A percentile compares a stretch with the other conserved stretches of the same genome.
phyloP scores from a whole-genome alignment of 257 asterid genomes.

The Ligustrum vulgare region DNA sequence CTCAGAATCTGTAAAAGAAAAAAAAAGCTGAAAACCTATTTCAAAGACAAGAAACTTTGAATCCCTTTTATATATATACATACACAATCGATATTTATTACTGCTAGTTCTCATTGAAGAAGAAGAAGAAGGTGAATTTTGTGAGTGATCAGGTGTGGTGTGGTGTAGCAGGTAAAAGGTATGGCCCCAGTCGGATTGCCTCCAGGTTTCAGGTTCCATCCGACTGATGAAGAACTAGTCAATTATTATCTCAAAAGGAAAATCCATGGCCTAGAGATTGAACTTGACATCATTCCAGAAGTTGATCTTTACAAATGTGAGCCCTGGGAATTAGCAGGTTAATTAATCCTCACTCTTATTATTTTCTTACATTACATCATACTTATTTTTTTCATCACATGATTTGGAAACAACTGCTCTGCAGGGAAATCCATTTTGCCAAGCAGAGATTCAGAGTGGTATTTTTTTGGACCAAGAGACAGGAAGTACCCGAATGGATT shows the following conservation, averaged over 20 bases:
- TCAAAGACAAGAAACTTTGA: slow-evolving; percentile 95
- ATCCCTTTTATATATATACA: slow-evolving; percentile 40
- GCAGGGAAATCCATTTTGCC: slow-evolving; percentile 93
- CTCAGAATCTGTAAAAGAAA: slow-evolving; percentile 82
- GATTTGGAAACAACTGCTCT: slow-evolving; percentile 23
- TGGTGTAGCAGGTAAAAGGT: not conserved
- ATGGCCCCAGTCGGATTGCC: slow-evolving; percentile 98
- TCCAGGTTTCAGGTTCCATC: slow-evolving; percentile 95
- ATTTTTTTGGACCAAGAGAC: slow-evolving; percentile 95
- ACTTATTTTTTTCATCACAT: not conserved
- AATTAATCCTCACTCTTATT: not conserved
- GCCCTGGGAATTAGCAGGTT: slow-evolving; percentile 97
- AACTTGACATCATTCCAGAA: slow-evolving; percentile 89
- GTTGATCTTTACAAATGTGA: slow-evolving; percentile 98
- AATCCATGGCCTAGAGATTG: slow-evolving; percentile 83
- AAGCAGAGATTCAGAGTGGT: slow-evolving; percentile 97
- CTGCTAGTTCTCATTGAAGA: not conserved
- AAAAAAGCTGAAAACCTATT: slow-evolving; percentile 61
- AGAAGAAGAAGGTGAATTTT: not conserved
- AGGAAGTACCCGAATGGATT: slow-evolving; percentile 56
- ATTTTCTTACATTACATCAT: no score
- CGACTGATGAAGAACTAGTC: slow-evolving; percentile 92
- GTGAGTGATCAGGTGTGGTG: slow-evolving; percentile 23
- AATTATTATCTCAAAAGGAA: slow-evolving; percentile 89
- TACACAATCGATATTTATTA: no score